Conservation (phyloP, 139 green algal species). For the Pedinophyceae sp. region DNA sequence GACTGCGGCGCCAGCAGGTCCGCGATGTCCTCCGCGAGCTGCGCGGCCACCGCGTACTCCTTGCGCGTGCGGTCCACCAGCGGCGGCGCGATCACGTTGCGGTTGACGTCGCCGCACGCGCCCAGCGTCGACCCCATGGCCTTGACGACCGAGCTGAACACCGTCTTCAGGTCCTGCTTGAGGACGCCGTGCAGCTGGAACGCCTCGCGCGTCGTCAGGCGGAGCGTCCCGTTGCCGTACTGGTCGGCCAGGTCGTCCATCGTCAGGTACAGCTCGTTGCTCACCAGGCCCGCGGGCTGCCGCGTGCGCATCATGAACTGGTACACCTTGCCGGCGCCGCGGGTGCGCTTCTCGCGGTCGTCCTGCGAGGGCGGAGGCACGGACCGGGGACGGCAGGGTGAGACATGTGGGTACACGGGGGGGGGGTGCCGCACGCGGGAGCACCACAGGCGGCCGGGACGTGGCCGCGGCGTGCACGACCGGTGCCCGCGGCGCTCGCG, state of each 20-base stretch:
- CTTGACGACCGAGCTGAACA: slow-evolving; percentile 90
- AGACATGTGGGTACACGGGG: no score
- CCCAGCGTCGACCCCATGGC: slow-evolving; percentile 95
- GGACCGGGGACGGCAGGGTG: no score
- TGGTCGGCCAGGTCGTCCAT: slow-evolving; percentile 97
- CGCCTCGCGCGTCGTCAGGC: slow-evolving; percentile 94
- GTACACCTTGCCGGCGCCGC: slow-evolving; percentile 85
- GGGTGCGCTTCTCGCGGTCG: slow-evolving; percentile 83
- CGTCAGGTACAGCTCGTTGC: slow-evolving; percentile 88
- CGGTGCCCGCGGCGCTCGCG: no score
- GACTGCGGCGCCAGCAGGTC: slow-evolving; percentile 71
- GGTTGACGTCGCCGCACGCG: slow-evolving; percentile 94
- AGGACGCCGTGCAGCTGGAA: slow-evolving; percentile 97
- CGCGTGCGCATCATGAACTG: slow-evolving; percentile 99
- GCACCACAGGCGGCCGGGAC: no score
- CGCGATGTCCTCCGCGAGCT: slow-evolving; percentile 50
- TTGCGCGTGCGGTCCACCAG: slow-evolving; percentile 47
- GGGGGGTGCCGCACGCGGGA: no score
- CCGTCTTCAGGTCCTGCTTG: slow-evolving; percentile 95
- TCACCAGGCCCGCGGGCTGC: slow-evolving; percentile 73
- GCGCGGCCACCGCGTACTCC: slow-evolving; percentile 51
- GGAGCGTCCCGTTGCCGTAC: slow-evolving; percentile 93
- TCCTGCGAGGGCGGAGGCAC: no score
- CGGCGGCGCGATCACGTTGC: slow-evolving; percentile 48
- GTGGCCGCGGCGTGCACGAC: no score